A percentile compares a stretch with the other conserved stretches of the same genome.
Evolutionary conservation across 2,329 filamentous ascomycete species (phyloP).

Genomic region (Colletotrichum echinochloae): DNA sequence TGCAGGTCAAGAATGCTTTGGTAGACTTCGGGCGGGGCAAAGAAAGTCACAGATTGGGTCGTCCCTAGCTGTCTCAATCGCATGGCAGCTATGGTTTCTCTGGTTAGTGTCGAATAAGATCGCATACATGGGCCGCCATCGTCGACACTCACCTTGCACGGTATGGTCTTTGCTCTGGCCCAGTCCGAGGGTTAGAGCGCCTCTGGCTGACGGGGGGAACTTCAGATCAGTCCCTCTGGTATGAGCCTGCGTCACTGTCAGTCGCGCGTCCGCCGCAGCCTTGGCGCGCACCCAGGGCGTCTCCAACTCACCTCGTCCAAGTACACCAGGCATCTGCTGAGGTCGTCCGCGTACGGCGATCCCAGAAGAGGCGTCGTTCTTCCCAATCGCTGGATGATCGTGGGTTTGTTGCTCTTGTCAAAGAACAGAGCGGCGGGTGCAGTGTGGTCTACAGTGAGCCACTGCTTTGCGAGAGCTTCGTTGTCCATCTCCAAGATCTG

Average conservation of each 20-base stretch:
- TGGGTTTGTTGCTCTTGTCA: constrained; percentile 57
- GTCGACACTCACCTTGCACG: constrained; percentile 63
- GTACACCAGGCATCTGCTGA: constrained; percentile 66
- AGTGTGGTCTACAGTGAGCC: constrained; percentile 60
- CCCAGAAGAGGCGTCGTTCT: constrained; percentile 59
- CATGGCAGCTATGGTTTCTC: constrained; percentile 67
- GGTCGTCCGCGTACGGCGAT: constrained; percentile 65
- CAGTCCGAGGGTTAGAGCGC: constrained; percentile 67
- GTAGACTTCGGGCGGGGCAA: constrained; percentile 70
- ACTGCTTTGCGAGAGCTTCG: constrained; percentile 58
- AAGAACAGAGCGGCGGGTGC: constrained; percentile 68
- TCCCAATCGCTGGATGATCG: constrained; percentile 55
- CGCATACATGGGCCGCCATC: background rate
- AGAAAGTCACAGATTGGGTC: constrained; percentile 67
- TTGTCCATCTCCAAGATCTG: constrained; percentile 73
- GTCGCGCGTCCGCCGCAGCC: no score
- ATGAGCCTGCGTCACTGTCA: constrained; percentile 56
- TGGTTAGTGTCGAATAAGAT: background rate
- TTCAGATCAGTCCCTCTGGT: constrained; percentile 71
- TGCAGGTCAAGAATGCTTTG: constrained; percentile 67
- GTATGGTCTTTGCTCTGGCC: constrained; percentile 71
- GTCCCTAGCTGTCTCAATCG: constrained; percentile 68
- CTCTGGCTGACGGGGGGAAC: constrained; percentile 59
- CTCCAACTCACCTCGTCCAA: constrained; percentile 60
- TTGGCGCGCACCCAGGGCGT: background rate